Conservation (phyloP, 257 asterid species). For the Pogostemon cablin region DNA sequence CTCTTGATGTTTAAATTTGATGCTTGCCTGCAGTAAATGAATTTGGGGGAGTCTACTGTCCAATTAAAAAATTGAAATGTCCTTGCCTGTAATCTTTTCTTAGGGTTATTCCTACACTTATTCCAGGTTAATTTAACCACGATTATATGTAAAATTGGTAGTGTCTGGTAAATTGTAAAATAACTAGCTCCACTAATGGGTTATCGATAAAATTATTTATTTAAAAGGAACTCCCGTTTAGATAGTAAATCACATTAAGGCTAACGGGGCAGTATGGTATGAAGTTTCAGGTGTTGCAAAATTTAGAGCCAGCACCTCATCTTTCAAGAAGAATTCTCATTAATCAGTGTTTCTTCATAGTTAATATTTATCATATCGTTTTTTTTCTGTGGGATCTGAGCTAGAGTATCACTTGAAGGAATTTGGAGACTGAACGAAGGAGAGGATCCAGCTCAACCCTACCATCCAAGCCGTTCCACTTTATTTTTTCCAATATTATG, state of each 20-base stretch:
- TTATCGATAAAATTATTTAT: neutral
- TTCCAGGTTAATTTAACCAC: neutral
- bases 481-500: neutral
- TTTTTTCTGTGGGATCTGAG: constrained; percentile 3
- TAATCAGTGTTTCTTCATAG: neutral
- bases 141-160: neutral
- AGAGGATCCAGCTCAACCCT: neutral
- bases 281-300: neutral
- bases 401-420: neutral
- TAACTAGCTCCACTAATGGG: neutral
- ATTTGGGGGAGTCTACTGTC: neutral
- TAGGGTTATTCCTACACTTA: neutral
- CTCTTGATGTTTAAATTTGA: constrained; percentile 26
- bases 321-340: neutral
- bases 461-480: neutral
- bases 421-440: neutral
- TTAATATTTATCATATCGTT: neutral
- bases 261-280: neutral
- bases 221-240: constrained; percentile 13
- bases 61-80: neutral
- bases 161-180: neutral
- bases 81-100: neutral
- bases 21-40: neutral
- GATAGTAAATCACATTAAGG: constrained; percentile 3
- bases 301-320: neutral